Base-by-base conservation (phyloP, 768 basidiomycete species). In the Kockovaella imperatae region DNA sequence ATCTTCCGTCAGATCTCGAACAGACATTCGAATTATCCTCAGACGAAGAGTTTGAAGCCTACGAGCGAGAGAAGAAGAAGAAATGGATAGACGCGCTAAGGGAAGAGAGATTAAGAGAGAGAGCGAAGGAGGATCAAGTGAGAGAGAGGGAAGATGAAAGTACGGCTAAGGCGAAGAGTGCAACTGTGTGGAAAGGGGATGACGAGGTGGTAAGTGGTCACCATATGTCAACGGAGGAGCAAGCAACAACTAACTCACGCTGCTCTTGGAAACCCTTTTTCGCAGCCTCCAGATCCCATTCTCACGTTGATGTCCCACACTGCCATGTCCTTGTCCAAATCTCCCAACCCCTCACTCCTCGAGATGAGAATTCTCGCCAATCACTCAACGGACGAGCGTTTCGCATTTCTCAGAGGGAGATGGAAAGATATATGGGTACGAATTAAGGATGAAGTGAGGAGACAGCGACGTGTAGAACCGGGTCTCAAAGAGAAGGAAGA, bases 321-420 rank as follows among this genome's bases (percentile, higher is more conserved):
- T 0, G 85, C 85, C 0, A 55, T 64, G 11, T 84, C 87, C 51
- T 70, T 91, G 26, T 62, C 77, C 21, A 71, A 79, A 5, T 84
- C 87, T 1, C 80, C 83, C 1, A 88, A 90, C 59, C 78, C 86
- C 14, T 79, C 82, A 0, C 81, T 88, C 54, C 76, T 93, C 20
- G 87, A 90, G 68, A 81, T 89, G 77, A 79, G 88, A 5, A 89
- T 95, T 58, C 74, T 93, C 14, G 83, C 89, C 8, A 88, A 93
- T 57, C 79, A 91, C 60, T 83, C 86, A 0, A 73, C 75, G 11
- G 87, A 93, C 65, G 73, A 75, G 36, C 77, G 85, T 5, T 91
- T 95, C 62, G 79, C 82, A 1, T 91, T 91, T 68, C 69, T 93
- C 36, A 77, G 81, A 28, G 88, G 88, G 2, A 74, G 85, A 20